Conservation (phyloP, 2,329 filamentous ascomycete species). For the Ophiostoma triangulosporum region DNA sequence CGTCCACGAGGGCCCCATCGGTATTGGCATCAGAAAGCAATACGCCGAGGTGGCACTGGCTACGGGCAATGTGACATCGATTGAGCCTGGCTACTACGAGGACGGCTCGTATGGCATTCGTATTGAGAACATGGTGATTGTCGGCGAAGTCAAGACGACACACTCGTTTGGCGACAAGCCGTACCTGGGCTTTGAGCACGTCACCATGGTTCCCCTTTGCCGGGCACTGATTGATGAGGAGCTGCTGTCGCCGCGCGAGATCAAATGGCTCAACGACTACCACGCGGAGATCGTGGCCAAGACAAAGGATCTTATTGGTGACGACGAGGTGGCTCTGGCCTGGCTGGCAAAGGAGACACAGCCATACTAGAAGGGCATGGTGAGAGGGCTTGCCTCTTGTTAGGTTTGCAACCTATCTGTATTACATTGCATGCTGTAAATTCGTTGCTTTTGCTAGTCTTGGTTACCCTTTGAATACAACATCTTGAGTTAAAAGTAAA, state of each 20-base stretch:
- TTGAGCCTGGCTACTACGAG: conserved; percentile 95
- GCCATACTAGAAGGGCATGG: conserved; percentile 30
- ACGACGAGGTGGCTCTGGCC: conserved; percentile 54
- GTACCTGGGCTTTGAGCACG: conserved; percentile 89
- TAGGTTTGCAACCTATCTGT: neutral
- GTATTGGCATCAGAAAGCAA: conserved; percentile 82
- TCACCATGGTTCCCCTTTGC: conserved; percentile 94
- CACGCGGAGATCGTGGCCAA: conserved; percentile 70
- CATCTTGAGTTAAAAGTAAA: conserved; percentile 26
- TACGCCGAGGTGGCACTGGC: conserved; percentile 83
- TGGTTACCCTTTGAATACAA: neutral
- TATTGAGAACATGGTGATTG: conserved; percentile 92
- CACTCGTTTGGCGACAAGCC: conserved; percentile 88
- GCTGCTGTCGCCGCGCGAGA: conserved; percentile 61
- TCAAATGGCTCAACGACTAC: conserved; percentile 77
- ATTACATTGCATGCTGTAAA: no score
- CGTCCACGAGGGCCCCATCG: conserved; percentile 93
- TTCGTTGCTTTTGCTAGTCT: neutral
- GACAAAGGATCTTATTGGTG: conserved; percentile 62
- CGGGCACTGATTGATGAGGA: conserved; percentile 67
- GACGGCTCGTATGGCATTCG: conserved; percentile 90
- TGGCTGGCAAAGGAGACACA: conserved; percentile 86
- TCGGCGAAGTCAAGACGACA: conserved; percentile 73
- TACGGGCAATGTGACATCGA: conserved; percentile 88
- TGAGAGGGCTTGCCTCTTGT: neutral